These are phyloP conservation scores for Tulasnella sp. DNA, from an alignment of 768 basidiomycete species.

Conservation along the genomic window DNA sequence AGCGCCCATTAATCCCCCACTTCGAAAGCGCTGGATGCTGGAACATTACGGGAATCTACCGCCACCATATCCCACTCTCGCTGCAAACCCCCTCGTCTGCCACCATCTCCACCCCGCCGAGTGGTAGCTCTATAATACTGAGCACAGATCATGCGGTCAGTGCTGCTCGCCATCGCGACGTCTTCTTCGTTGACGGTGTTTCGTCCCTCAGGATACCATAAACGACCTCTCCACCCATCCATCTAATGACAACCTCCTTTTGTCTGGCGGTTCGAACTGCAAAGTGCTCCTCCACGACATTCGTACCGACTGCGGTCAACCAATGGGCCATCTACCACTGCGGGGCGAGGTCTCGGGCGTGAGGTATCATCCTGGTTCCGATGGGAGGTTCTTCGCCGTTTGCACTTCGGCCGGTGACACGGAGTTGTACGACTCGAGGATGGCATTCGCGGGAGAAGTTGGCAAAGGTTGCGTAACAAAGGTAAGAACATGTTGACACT, in stretches of 20 bases:
- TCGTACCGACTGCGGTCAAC: not conserved
- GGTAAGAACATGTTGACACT: not conserved
- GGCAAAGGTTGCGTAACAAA: not conserved
- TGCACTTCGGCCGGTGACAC: slow-evolving; percentile 12
- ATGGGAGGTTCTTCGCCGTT: slow-evolving; percentile 21
- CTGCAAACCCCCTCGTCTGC: not conserved
- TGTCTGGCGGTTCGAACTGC: slow-evolving; percentile 14
- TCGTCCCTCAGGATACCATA: slow-evolving; percentile 17
- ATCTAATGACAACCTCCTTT: slow-evolving; percentile 20
- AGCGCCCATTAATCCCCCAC: too few species aligned
- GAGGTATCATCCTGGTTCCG: slow-evolving; percentile 21
- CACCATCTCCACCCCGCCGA: not conserved
- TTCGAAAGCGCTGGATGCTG: not conserved
- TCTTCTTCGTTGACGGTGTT: not conserved
- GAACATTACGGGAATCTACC: slow-evolving; percentile 2
- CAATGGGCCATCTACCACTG: not conserved
- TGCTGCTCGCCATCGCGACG: too few species aligned
- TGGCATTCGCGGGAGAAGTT: slow-evolving; percentile 5
- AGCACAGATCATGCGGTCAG: not conserved
- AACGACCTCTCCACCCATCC: slow-evolving; percentile 31
- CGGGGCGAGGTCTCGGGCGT: slow-evolving; percentile 14
- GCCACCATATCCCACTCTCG: not conserved
- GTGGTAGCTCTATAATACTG: not conserved
- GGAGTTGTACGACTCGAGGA: slow-evolving; percentile 23
- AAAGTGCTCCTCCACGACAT: slow-evolving; percentile 14